A percentile compares a stretch with the other conserved stretches of the same genome.
These are phyloP conservation scores for Leccinum griseonigrum DNA, from an alignment of 1,284 basidiomycete genomes.

Conservation along the genomic window DNA sequence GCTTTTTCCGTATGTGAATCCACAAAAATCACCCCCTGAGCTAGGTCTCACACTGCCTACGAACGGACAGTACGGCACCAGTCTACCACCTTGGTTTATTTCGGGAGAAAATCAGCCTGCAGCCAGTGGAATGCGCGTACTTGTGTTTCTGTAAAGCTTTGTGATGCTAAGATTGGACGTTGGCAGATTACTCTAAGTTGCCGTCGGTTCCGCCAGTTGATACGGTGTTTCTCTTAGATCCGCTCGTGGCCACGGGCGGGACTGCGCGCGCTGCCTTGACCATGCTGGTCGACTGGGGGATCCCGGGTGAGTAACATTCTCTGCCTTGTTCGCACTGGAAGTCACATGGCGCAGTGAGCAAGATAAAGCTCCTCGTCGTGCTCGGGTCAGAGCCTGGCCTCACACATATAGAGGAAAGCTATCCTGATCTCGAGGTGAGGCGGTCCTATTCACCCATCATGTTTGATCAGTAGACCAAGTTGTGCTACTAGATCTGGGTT, in stretches of 20 bases:
- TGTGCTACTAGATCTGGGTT: conserved; percentile 72
- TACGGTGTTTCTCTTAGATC: conserved; percentile 83
- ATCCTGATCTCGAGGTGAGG: conserved; percentile 78
- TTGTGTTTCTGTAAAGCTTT: neutral
- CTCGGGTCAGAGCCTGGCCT: conserved; percentile 80
- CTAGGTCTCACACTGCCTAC: conserved; percentile 1
- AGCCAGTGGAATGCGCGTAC: conserved; percentile 86
- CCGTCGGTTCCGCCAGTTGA: conserved; percentile 79
- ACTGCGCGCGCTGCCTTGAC: conserved; percentile 83
- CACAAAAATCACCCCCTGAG: neutral
- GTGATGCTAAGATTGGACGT: conserved; percentile 5
- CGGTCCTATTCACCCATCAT: conserved; percentile 4
- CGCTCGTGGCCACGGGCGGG: conserved; percentile 92
- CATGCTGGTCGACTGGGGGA: conserved; percentile 88
- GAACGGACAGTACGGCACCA: conserved; percentile 56
- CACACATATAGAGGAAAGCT: conserved; percentile 59
- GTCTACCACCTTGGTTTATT: conserved; percentile 92
- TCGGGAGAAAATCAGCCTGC: conserved; percentile 85
- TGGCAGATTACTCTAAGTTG: conserved; percentile 87
- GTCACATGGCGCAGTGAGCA: conserved; percentile 44
- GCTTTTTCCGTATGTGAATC: conserved; percentile 67
- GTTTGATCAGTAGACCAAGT: conserved; percentile 1
- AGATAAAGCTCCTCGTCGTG: conserved; percentile 84
- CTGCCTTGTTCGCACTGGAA: neutral
- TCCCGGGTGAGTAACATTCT: conserved; percentile 51